Evolutionary conservation across 768 basidiomycete species (phyloP), one percentile per base, ranked within the genome.

Genomic region (Boletales sp.): DNA sequence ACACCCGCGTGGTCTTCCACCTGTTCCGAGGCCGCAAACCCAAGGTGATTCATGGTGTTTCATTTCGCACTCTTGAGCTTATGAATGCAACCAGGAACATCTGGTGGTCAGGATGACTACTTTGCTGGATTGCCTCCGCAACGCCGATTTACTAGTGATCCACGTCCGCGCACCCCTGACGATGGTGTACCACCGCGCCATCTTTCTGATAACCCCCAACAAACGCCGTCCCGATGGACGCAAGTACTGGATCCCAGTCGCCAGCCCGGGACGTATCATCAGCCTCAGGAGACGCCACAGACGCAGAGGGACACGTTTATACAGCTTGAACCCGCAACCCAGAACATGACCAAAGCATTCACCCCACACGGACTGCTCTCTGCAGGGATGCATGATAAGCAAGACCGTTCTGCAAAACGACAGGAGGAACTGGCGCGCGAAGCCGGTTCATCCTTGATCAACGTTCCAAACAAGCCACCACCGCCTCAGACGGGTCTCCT

Each of bases 381-480:
- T 50, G 92, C 93, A 47, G 97, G 97, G 34, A 76, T 98, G 56
- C 91, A 95, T 62, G 94, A 97, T 66, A 92, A 92, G 66, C 86
- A 94, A 66, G 94, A 97, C 63, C 83, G 95, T 32, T 97, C 94
- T 29, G 97, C 97, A 2, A 94, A 94, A 68, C 80, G 87, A 45
- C 93, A 97, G 61, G 95, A 99, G 66, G 91, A 97, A 66, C 70
- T 90, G 11, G 97, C 97, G 10, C 78, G 94, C 32, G 94, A 97
- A 70, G 84, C 79, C 8, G 97, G 97, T 27, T 89, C 83, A 14
- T 92, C 93, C 5, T 78, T 98, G 46, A 85, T 98, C 73, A 94
- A 95, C 65, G 91, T 99, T n/a, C 92, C 91, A 5, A 83, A 85
- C 62, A 95, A 95, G 64, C 93, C 94, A 0, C 93, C 91, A 0